Base-by-base conservation (phyloP, 257 asterid species). In the Nyctanthes arbortristis region DNA sequence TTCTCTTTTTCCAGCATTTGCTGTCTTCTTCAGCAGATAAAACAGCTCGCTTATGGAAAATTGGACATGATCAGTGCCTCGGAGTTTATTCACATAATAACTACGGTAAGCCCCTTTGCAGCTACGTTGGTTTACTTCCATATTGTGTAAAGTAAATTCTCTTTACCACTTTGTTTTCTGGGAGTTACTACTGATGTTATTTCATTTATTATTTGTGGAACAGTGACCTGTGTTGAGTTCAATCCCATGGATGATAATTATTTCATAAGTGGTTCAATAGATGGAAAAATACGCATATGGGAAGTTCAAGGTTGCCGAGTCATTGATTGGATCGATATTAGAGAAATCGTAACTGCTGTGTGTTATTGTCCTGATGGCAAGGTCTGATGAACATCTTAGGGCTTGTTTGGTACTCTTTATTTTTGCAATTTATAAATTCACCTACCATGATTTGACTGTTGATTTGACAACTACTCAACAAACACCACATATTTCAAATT, bases 191-290 rank as follows among this genome's bases (percentile, higher is more conserved):
- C 33, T 10, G 18, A 59, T 28, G 70, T 67, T 20, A 30, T 54
- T 22, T 37, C n/a, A 72, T 52, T n/a, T 61, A 25, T 67, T 68
- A 57, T 73, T 22, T 31, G 25, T 71, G 28, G 14, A 84, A 85
- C 95, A 91, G 96, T 91, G 67, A 91, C 97, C 16, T 89, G 89
- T 79, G 79, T 91, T 4, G 93, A 91, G 70, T 91, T 91, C 95
- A 89, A 83, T 76, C 96, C 96, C 0, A 69, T 84, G 71, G 88
- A 89, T 67, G 97, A 91, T 56, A 82, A 91, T 67, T 79, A 77
- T 75, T 91, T 91, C 76, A 87, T 91, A 56, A 91, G 96, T n/a
- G 97, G 97, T 36, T 91, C 96, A 61, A 84, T 89, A 36, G 97
- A 91, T 75, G 96, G 96, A 56, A 89, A 87, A 72, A 62, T 91